These are phyloP conservation scores for Aspergillus nomiae DNA, from an alignment of 2,329 filamentous ascomycete species.

Conservation along the genomic window DNA sequence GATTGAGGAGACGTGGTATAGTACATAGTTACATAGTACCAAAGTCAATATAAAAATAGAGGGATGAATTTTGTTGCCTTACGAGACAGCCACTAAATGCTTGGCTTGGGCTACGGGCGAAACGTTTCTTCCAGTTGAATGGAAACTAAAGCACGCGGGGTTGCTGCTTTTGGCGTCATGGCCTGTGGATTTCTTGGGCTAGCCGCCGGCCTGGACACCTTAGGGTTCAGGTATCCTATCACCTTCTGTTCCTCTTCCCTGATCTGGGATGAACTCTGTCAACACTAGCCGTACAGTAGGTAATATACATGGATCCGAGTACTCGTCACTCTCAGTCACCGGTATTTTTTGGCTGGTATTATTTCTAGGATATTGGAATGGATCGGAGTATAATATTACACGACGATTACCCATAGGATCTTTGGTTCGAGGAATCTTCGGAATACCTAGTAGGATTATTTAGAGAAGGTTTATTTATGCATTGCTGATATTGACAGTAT, in stretches of 20 bases:
- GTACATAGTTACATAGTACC: not conserved
- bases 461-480: not conserved
- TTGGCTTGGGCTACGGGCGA: not conserved
- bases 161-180: conserved; percentile 3
- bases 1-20: not conserved
- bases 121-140: not conserved
- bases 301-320: too few relatives aligned
- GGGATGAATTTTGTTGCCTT: conserved; percentile 14
- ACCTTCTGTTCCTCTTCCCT: not conserved
- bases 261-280: not conserved
- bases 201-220: not conserved
- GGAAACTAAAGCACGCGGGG: conserved; percentile 4
- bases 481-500: not conserved
- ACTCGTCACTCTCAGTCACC: not conserved
- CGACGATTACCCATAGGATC: not conserved
- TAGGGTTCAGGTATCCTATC: not conserved
- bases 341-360: not conserved
- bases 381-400: not conserved
- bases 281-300: too few relatives aligned
- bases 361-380: not conserved
- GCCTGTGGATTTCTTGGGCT: not conserved
- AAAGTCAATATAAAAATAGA: conserved; percentile 4
- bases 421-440: not conserved
- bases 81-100: conserved; percentile 4
- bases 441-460: not conserved